These are phyloP conservation scores for Pelargonium citronellum DNA, from an alignment of 441 rosid species.

Conservation along the genomic window DNA sequence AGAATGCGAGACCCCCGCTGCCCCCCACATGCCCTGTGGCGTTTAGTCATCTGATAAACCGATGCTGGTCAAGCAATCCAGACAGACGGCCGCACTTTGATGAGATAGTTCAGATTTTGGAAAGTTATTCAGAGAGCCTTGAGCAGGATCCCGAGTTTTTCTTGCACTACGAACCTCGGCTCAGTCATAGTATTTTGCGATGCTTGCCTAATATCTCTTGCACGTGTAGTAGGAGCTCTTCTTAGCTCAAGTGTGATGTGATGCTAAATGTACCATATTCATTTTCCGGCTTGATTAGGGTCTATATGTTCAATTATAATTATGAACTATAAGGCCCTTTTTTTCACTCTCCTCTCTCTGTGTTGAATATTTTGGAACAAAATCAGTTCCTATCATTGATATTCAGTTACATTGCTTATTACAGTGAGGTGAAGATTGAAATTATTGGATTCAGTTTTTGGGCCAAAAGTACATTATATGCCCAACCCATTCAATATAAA, in stretches of 20 bases:
- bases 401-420: background rate
- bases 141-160: conserved; percentile 53
- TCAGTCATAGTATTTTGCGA: conserved; percentile 21
- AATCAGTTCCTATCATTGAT: conserved; percentile 20
- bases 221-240: conserved; percentile 19
- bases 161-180: conserved; percentile 32
- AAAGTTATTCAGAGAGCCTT: conserved; percentile 41
- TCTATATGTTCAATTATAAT: conserved; percentile 15
- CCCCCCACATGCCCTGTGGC: conserved; percentile 53
- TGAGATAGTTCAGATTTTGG: conserved; percentile 53
- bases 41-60: conserved; percentile 41
- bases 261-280: conserved; percentile 27
- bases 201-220: conserved; percentile 39
- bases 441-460: too few species aligned
- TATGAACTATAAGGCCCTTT: background rate
- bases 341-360: background rate
- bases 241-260: conserved; percentile 11
- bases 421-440: background rate
- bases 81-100: conserved; percentile 51
- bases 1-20: conserved; percentile 69
- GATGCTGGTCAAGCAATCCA: conserved; percentile 68
- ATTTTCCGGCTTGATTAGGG: background rate
- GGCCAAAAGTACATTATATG: too few species aligned
- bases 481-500: too few species aligned
- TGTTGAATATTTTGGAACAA: conserved; percentile 22